Percentiles rank a stretch among this genome's conserved stretches.
phyloP scores from a whole-genome alignment of 2,329 filamentous ascomycete species.

The Colletotrichum sp. region DNA sequence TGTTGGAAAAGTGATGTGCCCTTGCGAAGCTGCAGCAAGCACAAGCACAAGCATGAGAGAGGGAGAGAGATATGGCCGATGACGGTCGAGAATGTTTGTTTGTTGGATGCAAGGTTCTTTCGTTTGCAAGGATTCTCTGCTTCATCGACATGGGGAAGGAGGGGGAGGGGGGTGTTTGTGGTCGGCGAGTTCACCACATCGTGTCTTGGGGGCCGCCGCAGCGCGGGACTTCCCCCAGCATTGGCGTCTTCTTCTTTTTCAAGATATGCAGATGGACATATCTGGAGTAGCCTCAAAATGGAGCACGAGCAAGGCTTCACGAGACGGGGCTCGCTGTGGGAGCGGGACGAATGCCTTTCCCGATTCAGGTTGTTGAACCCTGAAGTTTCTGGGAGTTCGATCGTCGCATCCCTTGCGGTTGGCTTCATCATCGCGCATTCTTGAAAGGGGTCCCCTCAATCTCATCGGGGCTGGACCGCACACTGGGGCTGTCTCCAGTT shows the following conservation, averaged over 20 bases:
- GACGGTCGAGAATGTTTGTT: not conserved
- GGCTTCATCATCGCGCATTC: constrained; percentile 2
- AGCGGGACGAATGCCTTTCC: constrained; percentile 1
- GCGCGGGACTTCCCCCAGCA: not conserved
- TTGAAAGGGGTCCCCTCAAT: not conserved
- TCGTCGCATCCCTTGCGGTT: not conserved
- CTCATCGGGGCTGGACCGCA: not conserved
- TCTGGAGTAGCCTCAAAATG: not conserved
- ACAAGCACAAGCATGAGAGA: not conserved
- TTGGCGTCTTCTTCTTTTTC: not conserved
- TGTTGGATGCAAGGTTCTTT: not conserved
- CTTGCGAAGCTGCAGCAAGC: not conserved
- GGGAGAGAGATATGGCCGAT: not conserved
- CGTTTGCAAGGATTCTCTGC: not conserved
- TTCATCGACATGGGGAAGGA: not conserved
- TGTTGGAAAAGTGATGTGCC: not conserved
- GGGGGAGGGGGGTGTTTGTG: not conserved
- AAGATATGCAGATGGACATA: not conserved
- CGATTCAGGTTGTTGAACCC: not conserved
- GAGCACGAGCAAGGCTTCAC: not conserved
- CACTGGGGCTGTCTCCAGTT: not conserved
- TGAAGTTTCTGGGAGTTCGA: not conserved
- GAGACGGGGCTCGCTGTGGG: not conserved
- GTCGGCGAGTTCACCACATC: not conserved
- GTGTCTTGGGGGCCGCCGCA: not conserved